These are phyloP conservation scores for Kalmusia sp. DNA, from an alignment of 2,329 filamentous ascomycete genomes.

Conservation along the genomic window DNA sequence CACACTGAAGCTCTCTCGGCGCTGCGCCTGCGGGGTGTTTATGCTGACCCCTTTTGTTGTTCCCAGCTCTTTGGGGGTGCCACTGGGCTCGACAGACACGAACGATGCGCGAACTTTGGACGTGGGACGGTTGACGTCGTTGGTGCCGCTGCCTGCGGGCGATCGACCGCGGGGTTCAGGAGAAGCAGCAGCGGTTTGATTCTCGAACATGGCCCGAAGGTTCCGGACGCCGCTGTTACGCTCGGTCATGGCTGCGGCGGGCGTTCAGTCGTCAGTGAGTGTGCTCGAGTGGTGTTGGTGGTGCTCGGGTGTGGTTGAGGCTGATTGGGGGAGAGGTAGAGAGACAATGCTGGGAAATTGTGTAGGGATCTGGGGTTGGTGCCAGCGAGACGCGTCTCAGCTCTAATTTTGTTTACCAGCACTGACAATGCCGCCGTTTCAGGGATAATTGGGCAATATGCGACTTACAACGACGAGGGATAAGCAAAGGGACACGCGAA, in stretches of 20 bases:
- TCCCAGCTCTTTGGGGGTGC: conserved; percentile 28
- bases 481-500: neutral
- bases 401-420: conserved; percentile 26
- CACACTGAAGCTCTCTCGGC: conserved; percentile 52
- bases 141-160: conserved; percentile 43
- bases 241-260: conserved; percentile 54
- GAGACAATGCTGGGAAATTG: conserved; percentile 11
- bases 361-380: conserved; percentile 22
- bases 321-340: conserved; percentile 8
- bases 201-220: conserved; percentile 59
- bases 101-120: conserved; percentile 58
- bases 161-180: conserved; percentile 55
- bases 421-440: conserved; percentile 20
- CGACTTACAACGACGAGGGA: conserved; percentile 14
- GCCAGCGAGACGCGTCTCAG: conserved; percentile 26
- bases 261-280: conserved; percentile 34
- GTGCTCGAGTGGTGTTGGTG: conserved; percentile 23
- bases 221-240: conserved; percentile 54
- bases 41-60: conserved; percentile 32
- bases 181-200: conserved; percentile 43
- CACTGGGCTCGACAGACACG: conserved; percentile 51
- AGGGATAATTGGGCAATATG: conserved; percentile 18
- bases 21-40: conserved; percentile 41
- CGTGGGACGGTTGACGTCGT: conserved; percentile 43
- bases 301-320: conserved; percentile 7